Evolutionary conservation across 2,329 filamentous ascomycete genomes (phyloP), one percentile per base, ranked within the genome.

Genomic region (Zymoseptoria tritici): DNA sequence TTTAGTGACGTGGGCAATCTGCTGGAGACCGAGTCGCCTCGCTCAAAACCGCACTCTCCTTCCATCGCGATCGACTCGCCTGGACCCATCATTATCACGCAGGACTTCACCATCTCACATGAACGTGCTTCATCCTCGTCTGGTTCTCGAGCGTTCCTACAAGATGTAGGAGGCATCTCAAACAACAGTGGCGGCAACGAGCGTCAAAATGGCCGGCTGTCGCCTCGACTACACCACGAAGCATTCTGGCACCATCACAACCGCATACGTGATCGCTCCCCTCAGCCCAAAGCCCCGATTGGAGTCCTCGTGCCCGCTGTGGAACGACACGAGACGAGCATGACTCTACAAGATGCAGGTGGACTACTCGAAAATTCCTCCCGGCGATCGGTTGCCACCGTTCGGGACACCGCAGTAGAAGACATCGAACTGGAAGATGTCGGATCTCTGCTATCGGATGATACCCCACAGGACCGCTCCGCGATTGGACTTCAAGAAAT

Each of bases 1-100:
- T 93, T 96, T 72, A 91, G 93, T 67, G 92, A 96, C 66, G 87
- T 91, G 1, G 91, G 91, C 21, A 90, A 89, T 0, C 76, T 96
- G 0, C 77, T 95, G 0, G 84, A 87, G 4, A 80, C 79, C 19
- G 80, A 80, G 64, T 75, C 71, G 50, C 60, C 46, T 56, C 66
- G 66, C n/a, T 53, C 54, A 49, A 60, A 57, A 49, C 60, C 65
- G 8, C 60, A 57, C 4, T 67, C 67, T 16, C 66, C 64, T 24
- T 51, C 64, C 69, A 89, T 86, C 60, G 87, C 89, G 61, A 79
- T 89, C 69, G 87, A 88, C 68, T 88, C 86, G 9, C 61, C 54
- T 7, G 59, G 57, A 5, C 70, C 64, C 9, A 21, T 73, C 68
- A 42, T 73, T 70, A 50, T 54, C 72, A 73, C 31, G 9, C 73